Evolutionary conservation across 345 rosid species (phyloP), one percentile per base, ranked within the genome.

Genomic region (Linum trigynum): DNA sequence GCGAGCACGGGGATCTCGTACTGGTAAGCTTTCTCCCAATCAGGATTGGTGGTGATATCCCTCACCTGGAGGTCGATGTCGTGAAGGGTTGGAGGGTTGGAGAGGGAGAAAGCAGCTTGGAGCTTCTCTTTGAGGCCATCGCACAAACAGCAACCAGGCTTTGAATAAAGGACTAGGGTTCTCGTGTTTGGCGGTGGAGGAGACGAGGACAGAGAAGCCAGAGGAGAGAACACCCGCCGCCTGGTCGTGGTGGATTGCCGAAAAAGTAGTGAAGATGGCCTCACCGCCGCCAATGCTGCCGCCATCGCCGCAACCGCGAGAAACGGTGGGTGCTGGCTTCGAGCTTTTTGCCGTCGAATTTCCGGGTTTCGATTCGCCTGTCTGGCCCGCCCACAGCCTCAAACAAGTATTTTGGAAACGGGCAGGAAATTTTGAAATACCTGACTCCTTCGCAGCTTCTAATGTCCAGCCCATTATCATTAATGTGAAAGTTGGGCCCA

Each of bases 121-220:
- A 86, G 96, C 79, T 86, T 90, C 77, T 90, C 98, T 74, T 92
- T 92, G 74, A 92, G 94, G 51, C 96, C 96, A 74, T 90, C 97
- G 71, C 98, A 92, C 79, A 90, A 83, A 78, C 95, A 90, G 76
- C 97, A 90, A 2, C 89, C 97, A 7, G 97, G 95, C 72, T 86
- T 88, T 3, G 96, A 86, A 76, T 92, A 92, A 17, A 90, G 85
- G 32, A 90, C 77, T 50, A 86, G 84, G 63, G 67, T 86, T 68
- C 86, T 81, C 4, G 84, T 5, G 37, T 67, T 72, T 2, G 77
- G 35, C 2, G 56, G 5, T 2, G 78, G 63, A 10, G 72, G 55
- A 23, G 70, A 53, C 1, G 85, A 72, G 53, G 84, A 70, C n/a
- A 79, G 63, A 10, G 78, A 75, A 55, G 79, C 72, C 51, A 71